Base-by-base conservation (phyloP, 1,139 yeast species). In the Suhomyces atakaporum region DNA sequence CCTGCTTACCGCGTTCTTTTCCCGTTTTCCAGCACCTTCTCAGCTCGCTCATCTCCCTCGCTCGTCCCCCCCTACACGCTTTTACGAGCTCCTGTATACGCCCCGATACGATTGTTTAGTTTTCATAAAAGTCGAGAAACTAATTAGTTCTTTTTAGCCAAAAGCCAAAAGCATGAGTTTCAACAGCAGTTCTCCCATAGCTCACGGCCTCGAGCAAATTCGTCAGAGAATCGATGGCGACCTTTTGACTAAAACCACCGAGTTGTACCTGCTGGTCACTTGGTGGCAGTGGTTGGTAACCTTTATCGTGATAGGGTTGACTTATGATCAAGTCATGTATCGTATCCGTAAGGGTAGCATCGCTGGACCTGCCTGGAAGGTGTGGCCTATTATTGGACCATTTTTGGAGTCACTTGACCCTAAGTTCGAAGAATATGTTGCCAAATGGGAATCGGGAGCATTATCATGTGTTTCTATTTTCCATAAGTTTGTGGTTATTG, bases 361-460 rank as follows among this genome's bases (percentile, higher is more conserved):
- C 59, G 96, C 89, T 9, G 98, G 98, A 16, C 98, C 97, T 15
- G 62, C 67, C 30, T 78, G 75, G 60, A 92, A 92, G 62, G 51
- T 89, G 36, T 90, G 95, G 89, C 98, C 98, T 2, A 72, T 92
- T 38, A 90, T 92, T 50, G 98, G 98, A 4, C 97, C 98, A 3
- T 92, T 92, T 54, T 71, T 92, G 61, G 97, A 92, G 60, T 83
- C 95, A n/a, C 70, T 92, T 57, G 92, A 92, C 66, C 98, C 98
- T 21, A 90, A 90, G 62, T 92, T 92, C 58, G 96, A 87, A 58
- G 96, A 85, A 56, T 92, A 92, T 63, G 72, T 78, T 60, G 87
- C 87, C 38, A 92, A 92, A 62, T 92, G 98, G 98, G 81, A 78
- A 51, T 82, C 95, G 5, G 98, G 98, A 45, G 92, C 92, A 12